These are phyloP conservation scores for Solanum corneliomulleri DNA, from an alignment of 257 asterid genomes.

Conservation along the genomic window DNA sequence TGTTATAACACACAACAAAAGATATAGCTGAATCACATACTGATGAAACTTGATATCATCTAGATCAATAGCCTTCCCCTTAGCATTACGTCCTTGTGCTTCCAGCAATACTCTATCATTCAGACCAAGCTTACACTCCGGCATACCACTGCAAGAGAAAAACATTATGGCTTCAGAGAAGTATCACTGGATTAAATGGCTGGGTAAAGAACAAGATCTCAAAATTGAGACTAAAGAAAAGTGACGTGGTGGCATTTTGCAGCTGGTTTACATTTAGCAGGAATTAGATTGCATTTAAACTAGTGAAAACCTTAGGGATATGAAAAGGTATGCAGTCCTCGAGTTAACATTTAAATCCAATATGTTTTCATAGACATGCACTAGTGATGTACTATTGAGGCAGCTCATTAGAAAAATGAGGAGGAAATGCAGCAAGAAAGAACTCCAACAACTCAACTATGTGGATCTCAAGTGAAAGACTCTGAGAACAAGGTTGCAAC, in stretches of 20 bases:
- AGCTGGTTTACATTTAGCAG: neutral
- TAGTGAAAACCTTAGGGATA: neutral
- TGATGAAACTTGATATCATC: constrained; percentile 99
- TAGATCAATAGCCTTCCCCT: constrained; percentile 96
- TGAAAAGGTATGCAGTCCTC: neutral
- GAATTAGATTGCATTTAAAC: neutral
- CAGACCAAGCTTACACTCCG: constrained; percentile 98
- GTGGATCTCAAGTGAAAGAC: neutral
- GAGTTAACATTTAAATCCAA: neutral
- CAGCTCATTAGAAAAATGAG: neutral
- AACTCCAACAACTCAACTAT: neutral
- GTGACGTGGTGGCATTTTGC: neutral
- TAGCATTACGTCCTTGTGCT: constrained; percentile 88
- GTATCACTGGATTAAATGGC: neutral
- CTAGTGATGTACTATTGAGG: neutral
- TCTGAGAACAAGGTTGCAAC: neutral
- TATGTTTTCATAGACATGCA: neutral
- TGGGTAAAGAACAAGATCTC: neutral
- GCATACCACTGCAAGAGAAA: constrained; percentile 87
- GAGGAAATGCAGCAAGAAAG: neutral
- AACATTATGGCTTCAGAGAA: neutral
- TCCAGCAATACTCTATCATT: constrained; percentile 94
- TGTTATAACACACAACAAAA: neutral
- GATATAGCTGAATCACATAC: constrained; percentile 29
- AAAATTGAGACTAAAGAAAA: neutral